Percentiles rank a stretch among this genome's conserved stretches.
Conservation (phyloP, 129 eudicot species). For the Flaveria brownii region DNA sequence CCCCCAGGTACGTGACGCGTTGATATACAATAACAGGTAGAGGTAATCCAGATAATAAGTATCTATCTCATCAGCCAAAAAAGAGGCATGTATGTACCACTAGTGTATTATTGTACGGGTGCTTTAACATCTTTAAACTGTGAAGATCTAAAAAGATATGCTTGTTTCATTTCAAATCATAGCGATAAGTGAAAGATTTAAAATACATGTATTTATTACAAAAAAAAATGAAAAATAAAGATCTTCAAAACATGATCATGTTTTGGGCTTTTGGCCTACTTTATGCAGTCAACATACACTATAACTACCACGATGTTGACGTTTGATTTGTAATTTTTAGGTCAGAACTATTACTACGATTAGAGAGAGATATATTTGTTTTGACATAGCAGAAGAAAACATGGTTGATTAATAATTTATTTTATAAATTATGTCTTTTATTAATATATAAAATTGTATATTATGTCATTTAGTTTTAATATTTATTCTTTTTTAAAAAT, state of each 20-base stretch:
- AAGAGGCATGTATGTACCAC: not conserved
- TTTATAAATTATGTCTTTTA: too few species aligned
- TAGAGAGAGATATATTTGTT: not conserved
- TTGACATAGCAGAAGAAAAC: not conserved
- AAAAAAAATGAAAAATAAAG: not conserved
- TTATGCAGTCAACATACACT: slow-evolving; percentile 23
- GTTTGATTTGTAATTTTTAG: slow-evolving; percentile 28
- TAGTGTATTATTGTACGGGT: not conserved
- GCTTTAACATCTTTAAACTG: slow-evolving; percentile 9
- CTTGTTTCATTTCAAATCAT: not conserved
- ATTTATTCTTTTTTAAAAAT: too few species aligned
- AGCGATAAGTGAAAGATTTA: not conserved
- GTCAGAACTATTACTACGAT: not conserved
- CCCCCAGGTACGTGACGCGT: too few species aligned
- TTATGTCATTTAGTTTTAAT: too few species aligned
- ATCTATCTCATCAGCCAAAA: not conserved
- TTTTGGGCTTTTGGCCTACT: not conserved
- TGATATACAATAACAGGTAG: not conserved
- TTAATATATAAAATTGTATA: too few species aligned
- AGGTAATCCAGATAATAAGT: not conserved
- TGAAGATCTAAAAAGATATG: slow-evolving; percentile 20
- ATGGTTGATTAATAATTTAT: not conserved
- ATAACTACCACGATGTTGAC: slow-evolving; percentile 24
- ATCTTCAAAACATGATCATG: slow-evolving; percentile 18
- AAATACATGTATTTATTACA: not conserved